phyloP scores from a whole-genome alignment of 2,329 filamentous ascomycete genomes.

The Endocalyx cinctus region DNA sequence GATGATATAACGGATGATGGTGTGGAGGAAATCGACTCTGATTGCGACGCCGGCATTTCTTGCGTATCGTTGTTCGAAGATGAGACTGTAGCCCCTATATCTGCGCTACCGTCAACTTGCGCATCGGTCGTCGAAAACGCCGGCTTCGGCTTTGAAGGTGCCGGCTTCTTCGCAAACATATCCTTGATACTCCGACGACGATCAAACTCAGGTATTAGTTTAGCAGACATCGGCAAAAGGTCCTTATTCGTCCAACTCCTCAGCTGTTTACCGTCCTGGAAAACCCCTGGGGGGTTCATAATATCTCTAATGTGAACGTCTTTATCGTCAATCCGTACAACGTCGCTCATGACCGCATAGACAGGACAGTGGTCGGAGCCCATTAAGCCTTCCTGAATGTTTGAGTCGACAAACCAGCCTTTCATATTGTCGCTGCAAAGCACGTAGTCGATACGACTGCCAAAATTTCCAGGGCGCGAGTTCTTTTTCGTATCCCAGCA shows the following conservation, averaged over 20 bases:
- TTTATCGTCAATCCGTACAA: conserved; percentile 45
- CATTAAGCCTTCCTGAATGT: conserved; percentile 91
- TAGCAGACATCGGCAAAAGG: conserved; percentile 71
- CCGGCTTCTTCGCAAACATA: conserved; percentile 72
- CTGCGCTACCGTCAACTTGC: too few species aligned
- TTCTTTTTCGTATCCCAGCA: conserved; percentile 96
- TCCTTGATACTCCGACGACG: conserved; percentile 81
- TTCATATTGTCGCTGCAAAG: conserved; percentile 76
- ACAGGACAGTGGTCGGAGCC: conserved; percentile 97
- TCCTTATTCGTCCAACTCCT: conserved; percentile 64
- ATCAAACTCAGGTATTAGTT: conserved; percentile 82
- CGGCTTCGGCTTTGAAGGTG: conserved; percentile 16
- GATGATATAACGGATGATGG: conserved; percentile 14
- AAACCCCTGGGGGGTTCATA: conserved; percentile 73
- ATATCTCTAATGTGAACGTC: conserved; percentile 61
- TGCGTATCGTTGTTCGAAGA: too few species aligned
- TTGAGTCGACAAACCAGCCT: conserved; percentile 71
- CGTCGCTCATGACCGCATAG: conserved; percentile 67
- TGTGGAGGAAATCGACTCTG: conserved; percentile 6
- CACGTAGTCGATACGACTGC: conserved; percentile 89
- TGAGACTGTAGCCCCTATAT: too few species aligned
- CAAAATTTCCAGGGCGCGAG: conserved; percentile 90
- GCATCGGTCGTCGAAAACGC: conserved; percentile 9
- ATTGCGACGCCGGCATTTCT: conserved; percentile 18
- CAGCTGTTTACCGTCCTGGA: conserved; percentile 60